Percentiles rank a stretch among this genome's conserved stretches.
These are phyloP conservation scores for Penicillium sp. DNA, from an alignment of 2,329 filamentous ascomycete genomes.

Conservation along the genomic window DNA sequence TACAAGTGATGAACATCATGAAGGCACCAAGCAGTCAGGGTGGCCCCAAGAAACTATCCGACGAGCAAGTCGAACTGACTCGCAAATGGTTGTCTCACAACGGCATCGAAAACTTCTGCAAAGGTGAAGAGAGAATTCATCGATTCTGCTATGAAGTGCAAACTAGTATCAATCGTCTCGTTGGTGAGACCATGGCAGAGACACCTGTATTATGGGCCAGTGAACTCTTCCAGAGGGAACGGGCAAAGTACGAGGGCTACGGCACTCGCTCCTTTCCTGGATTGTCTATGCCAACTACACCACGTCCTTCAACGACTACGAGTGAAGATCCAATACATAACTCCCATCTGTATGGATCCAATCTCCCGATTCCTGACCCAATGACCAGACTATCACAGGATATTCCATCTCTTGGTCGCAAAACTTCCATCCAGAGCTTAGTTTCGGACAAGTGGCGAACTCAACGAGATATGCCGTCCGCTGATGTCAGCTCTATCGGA, in stretches of 20 bases:
- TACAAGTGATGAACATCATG: constrained; percentile 83
- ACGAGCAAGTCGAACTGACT: constrained; percentile 88
- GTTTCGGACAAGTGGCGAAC: constrained; percentile 66
- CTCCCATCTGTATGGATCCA: constrained; percentile 28
- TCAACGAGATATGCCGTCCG: constrained; percentile 58
- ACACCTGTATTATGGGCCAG: constrained; percentile 91
- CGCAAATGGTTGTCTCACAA: constrained; percentile 77
- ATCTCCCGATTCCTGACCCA: constrained; percentile 32
- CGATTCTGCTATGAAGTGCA: constrained; percentile 89
- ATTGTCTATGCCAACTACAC: constrained; percentile 47
- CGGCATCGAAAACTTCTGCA: constrained; percentile 88
- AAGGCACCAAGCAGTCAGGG: constrained; percentile 81
- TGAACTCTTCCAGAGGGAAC: constrained; percentile 78
- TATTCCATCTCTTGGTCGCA: constrained; percentile 48
- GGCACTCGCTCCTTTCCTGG: constrained; percentile 37
- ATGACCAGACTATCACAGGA: constrained; percentile 35
- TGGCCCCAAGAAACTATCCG: constrained; percentile 92
- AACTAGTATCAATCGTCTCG: constrained; percentile 79
- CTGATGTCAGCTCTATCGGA: constrained; percentile 60
- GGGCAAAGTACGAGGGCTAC: constrained; percentile 43
- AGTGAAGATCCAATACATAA: constrained; percentile 43
- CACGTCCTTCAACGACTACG: constrained; percentile 46
- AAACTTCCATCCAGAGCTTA: constrained; percentile 68
- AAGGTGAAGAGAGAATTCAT: constrained; percentile 91
- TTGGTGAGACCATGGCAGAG: constrained; percentile 80